Evolutionary conservation across 345 rosid genomes (phyloP), one percentile per base, ranked within the genome.

Genomic region (Pistacia integerrima): DNA sequence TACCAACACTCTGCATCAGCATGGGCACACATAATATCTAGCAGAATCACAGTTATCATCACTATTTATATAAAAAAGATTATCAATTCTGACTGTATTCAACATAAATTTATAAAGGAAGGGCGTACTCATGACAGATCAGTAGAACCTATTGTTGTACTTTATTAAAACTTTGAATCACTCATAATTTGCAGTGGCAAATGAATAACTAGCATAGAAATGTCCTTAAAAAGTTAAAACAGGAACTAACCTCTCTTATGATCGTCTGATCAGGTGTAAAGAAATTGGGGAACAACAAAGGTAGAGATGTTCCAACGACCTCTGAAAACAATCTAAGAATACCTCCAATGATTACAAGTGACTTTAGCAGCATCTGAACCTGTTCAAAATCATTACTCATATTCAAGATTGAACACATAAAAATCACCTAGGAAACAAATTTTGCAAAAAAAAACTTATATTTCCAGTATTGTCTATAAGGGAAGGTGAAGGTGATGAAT

Each of bases 1-100:
- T 55, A 82, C 52, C 74, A 87, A 55, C 59, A 87, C 83, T 78
- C 61, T 79, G 92, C 92, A 89, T 89, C 92, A 85, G 88, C 82
- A 71, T 17, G 8, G 28, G 20, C 51, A 58, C 63, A 73, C 5
- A 70, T 18, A 13, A 69, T 55, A 68, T 41, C 5, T 16, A 69
- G 30, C 70, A 69, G 72, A 48, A 66, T 57, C 44, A 54, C 63
- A 17, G 2, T 28, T 8, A 8, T n/a, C 0, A 49, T 33, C 25
- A 52, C 13, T n/a, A 36, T 16, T 33, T 55, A 38, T 12, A 25
- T 7, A 56, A 22, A 54, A 33, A 25, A n/a, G 44, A 70, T 30
- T 44, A 4, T 57, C 2, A 1, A 25, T 22, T 48, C 4, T 56
- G 12, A 51, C 30, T 41, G 22, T 35, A 49, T 20, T 74, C 20